phyloP scores from a whole-genome alignment of 176 grass and related monocot species.

The Luzula sylvatica region DNA sequence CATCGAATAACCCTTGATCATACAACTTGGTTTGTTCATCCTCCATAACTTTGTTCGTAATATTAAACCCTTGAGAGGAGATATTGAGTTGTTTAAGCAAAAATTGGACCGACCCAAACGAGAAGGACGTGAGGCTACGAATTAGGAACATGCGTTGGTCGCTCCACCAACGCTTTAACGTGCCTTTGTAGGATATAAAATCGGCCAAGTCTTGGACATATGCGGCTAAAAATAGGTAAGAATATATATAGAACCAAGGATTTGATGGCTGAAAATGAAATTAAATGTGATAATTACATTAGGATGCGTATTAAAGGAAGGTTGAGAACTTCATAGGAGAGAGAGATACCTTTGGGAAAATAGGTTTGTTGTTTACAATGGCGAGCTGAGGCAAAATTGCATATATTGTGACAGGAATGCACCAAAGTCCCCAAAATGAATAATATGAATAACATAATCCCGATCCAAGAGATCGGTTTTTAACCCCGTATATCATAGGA shows the following conservation, averaged over 20 bases:
- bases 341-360: conserved; percentile 28
- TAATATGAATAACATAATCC: conserved; percentile 15
- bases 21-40: conserved; percentile 15
- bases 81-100: conserved; percentile 13
- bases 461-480: conserved; percentile 7
- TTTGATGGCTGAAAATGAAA: conserved; percentile 18
- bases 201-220: conserved; percentile 27
- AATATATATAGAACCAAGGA: conserved; percentile 39
- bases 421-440: conserved; percentile 20
- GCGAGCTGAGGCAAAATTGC: conserved; percentile 31
- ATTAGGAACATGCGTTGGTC: conserved; percentile 17
- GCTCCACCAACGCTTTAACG: conserved; percentile 7
- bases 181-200: conserved; percentile 20
- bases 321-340: not conserved
- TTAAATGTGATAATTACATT: not conserved
- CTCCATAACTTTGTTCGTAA: conserved; percentile 39
- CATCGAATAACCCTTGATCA: conserved; percentile 24
- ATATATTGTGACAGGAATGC: conserved; percentile 20
- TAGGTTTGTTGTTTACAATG: conserved; percentile 16
- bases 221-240: conserved; percentile 32
- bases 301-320: not conserved
- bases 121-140: conserved; percentile 1
- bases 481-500: conserved; percentile 19
- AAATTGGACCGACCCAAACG: conserved; percentile 7
- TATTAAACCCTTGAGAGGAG: conserved; percentile 15